phyloP scores from a whole-genome alignment of 2,329 filamentous ascomycete species.

The Sporothrix pseudoabietina region DNA sequence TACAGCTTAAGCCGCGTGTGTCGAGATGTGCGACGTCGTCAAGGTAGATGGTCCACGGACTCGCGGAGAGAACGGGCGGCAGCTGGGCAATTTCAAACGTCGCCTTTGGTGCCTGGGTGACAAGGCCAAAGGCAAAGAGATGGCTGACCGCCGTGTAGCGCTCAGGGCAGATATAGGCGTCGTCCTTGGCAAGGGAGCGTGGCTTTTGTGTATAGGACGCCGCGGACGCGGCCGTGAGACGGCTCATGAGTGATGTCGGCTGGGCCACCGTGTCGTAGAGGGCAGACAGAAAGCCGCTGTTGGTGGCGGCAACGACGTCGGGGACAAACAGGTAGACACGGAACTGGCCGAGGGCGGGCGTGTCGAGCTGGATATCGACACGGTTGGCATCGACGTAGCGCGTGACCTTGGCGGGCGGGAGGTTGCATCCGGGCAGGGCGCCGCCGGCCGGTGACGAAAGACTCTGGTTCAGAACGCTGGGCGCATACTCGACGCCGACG shows the following conservation, averaged over 20 bases:
- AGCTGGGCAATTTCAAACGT: slow-evolving; percentile 67
- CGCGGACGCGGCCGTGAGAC: slow-evolving; percentile 60
- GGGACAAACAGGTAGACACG: slow-evolving; percentile 70
- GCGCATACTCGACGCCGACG: slow-evolving; percentile 60
- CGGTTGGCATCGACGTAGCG: slow-evolving; percentile 77
- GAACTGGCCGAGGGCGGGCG: slow-evolving; percentile 78
- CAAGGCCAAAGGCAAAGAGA: slow-evolving; percentile 67
- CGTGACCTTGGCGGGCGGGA: slow-evolving; percentile 69
- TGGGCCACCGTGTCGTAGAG: slow-evolving; percentile 59
- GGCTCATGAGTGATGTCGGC: slow-evolving; percentile 57
- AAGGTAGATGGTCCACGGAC: slow-evolving; percentile 71
- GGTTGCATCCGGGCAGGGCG: slow-evolving; percentile 52
- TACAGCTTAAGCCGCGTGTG: slow-evolving; percentile 56
- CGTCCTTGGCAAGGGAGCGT: slow-evolving; percentile 57
- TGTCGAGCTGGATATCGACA: slow-evolving; percentile 74
- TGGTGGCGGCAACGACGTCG: slow-evolving; percentile 49
- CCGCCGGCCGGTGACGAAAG: slow-evolving; percentile 39
- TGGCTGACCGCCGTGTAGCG: slow-evolving; percentile 69
- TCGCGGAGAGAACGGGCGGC: slow-evolving; percentile 61
- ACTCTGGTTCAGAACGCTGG: slow-evolving; percentile 52
- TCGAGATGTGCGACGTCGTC: slow-evolving; percentile 63
- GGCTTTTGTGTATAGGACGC: slow-evolving; percentile 63
- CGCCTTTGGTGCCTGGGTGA: slow-evolving; percentile 60
- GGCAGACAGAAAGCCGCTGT: slow-evolving; percentile 56
- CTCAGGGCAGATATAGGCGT: slow-evolving; percentile 67